Evolutionary conservation across 306 rosid genomes (phyloP).

Genomic region (Ammopiptanthus mongolicus): DNA sequence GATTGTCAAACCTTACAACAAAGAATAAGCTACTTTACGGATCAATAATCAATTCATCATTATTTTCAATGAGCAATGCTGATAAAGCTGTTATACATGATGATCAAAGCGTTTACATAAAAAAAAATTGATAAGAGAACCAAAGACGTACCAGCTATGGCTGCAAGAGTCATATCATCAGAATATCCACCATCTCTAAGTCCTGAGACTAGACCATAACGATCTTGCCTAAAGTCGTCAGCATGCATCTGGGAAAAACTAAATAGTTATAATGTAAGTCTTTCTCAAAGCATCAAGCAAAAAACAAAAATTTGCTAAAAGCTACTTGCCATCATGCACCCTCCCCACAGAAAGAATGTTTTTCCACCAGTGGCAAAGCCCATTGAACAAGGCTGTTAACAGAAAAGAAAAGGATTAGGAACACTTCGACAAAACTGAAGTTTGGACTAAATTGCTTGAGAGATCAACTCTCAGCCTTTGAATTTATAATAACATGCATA

Average conservation of each 20-base stretch:
- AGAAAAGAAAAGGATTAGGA: constrained; percentile 18
- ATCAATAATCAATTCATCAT: not conserved
- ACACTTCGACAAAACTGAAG: no score
- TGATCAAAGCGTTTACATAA: not conserved
- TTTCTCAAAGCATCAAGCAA: constrained; percentile 10
- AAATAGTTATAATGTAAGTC: constrained; percentile 25
- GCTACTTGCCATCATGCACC: constrained; percentile 95
- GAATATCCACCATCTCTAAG: constrained; percentile 96
- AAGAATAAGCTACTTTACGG: not conserved
- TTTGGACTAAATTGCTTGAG: no score
- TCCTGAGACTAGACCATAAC: constrained; percentile 74
- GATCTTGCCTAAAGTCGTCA: constrained; percentile 82
- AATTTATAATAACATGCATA: no score
- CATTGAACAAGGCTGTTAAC: constrained; percentile 89
- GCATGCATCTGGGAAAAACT: constrained; percentile 84
- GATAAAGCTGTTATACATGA: not conserved
- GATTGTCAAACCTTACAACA: not conserved
- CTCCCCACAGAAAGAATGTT: constrained; percentile 98
- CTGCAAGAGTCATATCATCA: constrained; percentile 98
- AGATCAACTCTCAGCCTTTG: no score
- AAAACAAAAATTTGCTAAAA: not conserved
- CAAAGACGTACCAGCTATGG: constrained; percentile 67
- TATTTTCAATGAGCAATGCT: not conserved
- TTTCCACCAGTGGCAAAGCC: constrained; percentile 98
- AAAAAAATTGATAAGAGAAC: constrained; percentile 3